Base-by-base conservation (phyloP, 495 filamentous ascomycete genomes). In the Bacidia gigantensis region DNA sequence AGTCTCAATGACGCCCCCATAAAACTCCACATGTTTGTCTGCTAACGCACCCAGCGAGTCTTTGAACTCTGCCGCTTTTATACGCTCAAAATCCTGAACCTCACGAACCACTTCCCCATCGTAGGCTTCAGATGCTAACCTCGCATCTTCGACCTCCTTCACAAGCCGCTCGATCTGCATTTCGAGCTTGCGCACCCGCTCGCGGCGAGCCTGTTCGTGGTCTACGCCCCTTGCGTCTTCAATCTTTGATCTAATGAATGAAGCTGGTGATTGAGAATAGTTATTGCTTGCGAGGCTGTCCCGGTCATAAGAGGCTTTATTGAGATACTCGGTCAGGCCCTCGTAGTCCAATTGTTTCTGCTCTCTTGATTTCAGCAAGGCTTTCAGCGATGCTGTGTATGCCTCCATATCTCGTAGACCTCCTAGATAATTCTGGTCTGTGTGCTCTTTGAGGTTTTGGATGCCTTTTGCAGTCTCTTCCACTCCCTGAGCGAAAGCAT, bases 311-410 rank as follows among this genome's bases (percentile, higher is more conserved):
- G 84, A 83, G 1, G 86, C 83, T 62, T 93, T 93, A 69, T 82
- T 84, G 51, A 95, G 86, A 66, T 97, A 97, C 60, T 95, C 90
- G 20, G 88, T 94, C 25, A 97, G 73, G 39, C 85, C 92, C 68
- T 98, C 92, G 63, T 90, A 95, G 67, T 98, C 92, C 40, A 97
- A 82, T 63, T 98, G 92, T 64, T 97, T 98, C 69, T 93, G 89
- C 68, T 98, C 93, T 20, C 92, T 82, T 3, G 85, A 84, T 69
- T 94, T 95, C 61, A 98, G 78, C 2, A 97, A 81, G 26, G 80
- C 69, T 66, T 94, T 93, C 17, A 97, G 67, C 1, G 87, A 81
- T 18, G 78, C 65, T 62, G 86, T 87, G 67, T 97, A 98, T 24
- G 87, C 81, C 54, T 87, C 83, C 89, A 97, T 95, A 64, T 97